These are phyloP conservation scores for Ophiostoma novo-ulmi DNA, from an alignment of 2,329 filamentous ascomycete species.

Conservation along the genomic window DNA sequence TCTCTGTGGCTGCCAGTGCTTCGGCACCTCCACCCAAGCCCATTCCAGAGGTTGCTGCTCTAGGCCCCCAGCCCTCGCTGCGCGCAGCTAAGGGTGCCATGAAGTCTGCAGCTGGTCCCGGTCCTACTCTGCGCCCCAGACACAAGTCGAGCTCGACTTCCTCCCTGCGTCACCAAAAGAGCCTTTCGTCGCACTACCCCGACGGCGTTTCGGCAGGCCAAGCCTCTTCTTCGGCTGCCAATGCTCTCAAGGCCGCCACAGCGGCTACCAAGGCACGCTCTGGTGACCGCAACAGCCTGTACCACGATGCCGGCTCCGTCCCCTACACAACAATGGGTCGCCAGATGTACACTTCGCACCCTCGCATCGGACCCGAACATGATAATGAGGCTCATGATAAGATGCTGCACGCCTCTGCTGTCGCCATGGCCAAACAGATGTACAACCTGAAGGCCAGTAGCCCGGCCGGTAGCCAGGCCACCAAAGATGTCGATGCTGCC, in stretches of 20 bases:
- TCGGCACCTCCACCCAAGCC: constrained; percentile 22
- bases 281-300: constrained; percentile 35
- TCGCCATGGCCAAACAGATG: constrained; percentile 87
- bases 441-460: constrained; percentile 45
- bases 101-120: constrained; percentile 37
- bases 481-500: neutral
- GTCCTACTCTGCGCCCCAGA: constrained; percentile 5
- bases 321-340: constrained; percentile 63
- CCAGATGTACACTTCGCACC: constrained; percentile 72
- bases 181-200: constrained; percentile 26
- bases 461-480: neutral
- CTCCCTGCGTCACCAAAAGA: constrained; percentile 33
- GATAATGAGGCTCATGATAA: constrained; percentile 70
- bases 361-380: constrained; percentile 64
- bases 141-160: neutral
- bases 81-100: constrained; percentile 75
- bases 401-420: constrained; percentile 71
- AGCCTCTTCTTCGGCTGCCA: constrained; percentile 32
- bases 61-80: constrained; percentile 61
- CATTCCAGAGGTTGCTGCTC: constrained; percentile 27
- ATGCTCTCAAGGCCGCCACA: constrained; percentile 61
- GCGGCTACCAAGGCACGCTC: constrained; percentile 47
- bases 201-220: constrained; percentile 9
- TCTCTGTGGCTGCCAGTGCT: constrained; percentile 10
- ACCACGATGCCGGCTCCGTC: constrained; percentile 59